These are phyloP conservation scores for Ilex aquifolium DNA, from an alignment of 257 asterid genomes.

Conservation along the genomic window DNA sequence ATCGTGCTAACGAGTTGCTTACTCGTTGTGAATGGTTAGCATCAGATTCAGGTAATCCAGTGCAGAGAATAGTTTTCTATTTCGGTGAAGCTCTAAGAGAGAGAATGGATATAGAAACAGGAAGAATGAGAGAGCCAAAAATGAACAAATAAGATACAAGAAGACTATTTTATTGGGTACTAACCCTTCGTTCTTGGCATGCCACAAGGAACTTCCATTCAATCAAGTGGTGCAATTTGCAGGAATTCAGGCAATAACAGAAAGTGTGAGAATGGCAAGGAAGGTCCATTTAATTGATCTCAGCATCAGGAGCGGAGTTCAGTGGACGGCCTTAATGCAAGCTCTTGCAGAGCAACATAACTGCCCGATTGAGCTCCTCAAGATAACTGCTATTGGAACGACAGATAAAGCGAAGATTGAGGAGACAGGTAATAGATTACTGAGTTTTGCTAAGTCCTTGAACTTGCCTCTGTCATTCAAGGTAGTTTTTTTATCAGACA, in stretches of 20 bases:
- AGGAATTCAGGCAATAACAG: constrained; percentile 47
- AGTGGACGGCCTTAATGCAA: constrained; percentile 59
- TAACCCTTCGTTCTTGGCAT: constrained; percentile 37
- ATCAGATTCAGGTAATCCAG: constrained; percentile 37
- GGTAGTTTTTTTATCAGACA: constrained; percentile 29
- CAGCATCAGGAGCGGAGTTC: constrained; percentile 60
- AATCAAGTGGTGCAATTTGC: constrained; percentile 49
- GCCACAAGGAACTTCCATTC: constrained; percentile 52
- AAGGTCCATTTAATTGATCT: constrained; percentile 63
- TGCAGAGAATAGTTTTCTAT: constrained; percentile 48
- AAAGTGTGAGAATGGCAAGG: constrained; percentile 23
- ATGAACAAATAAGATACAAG: constrained; percentile 7
- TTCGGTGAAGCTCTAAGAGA: constrained; percentile 46
- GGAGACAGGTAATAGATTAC: constrained; percentile 20
- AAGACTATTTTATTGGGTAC: constrained; percentile 32
- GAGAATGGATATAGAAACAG: constrained; percentile 33
- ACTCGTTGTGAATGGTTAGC: constrained; percentile 37
- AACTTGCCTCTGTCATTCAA: constrained; percentile 38
- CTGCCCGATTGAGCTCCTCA: constrained; percentile 9
- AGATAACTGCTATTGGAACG: background rate
- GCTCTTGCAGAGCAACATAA: constrained; percentile 36
- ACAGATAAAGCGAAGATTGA: background rate
- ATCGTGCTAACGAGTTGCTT: constrained; percentile 31
- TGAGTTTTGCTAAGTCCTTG: constrained; percentile 43
- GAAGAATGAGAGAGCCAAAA: constrained; percentile 13